Evolutionary conservation across 1,284 basidiomycete genomes (phyloP).

Genomic region (Mrakiaceae sp.): DNA sequence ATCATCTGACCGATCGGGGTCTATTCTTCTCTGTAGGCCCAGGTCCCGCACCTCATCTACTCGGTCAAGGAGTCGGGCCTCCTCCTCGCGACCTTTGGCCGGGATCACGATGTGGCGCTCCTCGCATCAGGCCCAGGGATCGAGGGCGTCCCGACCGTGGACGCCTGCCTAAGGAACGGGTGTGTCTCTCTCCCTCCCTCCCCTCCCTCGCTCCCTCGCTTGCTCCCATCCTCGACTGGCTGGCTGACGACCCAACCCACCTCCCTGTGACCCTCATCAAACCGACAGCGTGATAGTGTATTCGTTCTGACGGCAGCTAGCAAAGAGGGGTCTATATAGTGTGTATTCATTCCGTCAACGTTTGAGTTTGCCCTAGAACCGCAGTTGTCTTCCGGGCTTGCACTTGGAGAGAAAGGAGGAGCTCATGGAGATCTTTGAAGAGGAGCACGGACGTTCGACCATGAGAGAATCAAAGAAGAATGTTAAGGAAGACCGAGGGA

Average conservation of each 20-base stretch:
- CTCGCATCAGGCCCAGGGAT: conserved; percentile 22
- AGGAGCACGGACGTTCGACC: no score
- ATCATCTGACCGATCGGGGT: neutral
- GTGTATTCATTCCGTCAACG: no score
- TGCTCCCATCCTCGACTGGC: neutral
- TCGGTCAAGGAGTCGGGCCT: conserved; percentile 74
- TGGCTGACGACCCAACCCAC: neutral
- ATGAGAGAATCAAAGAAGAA: no score
- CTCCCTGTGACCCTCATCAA: neutral
- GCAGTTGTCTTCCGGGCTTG: no score
- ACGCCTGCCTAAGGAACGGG: conserved; percentile 27
- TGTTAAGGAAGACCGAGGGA: neutral
- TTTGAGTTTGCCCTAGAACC: no score
- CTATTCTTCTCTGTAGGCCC: neutral
- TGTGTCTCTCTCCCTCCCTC: neutral
- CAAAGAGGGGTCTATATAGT: no score
- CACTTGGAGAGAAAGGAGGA: no score
- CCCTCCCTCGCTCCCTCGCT: neutral
- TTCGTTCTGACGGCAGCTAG: neutral
- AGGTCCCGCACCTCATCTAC: conserved; percentile 15
- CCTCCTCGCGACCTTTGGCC: conserved; percentile 67
- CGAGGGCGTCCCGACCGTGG: conserved; percentile 30
- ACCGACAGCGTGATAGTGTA: neutral
- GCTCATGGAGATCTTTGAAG: no score
- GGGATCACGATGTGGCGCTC: conserved; percentile 37